Evolutionary conservation across 208 protist genomes (phyloP), one percentile per base, ranked within the genome.

Genomic region (Trypanosomatidae sp.): DNA sequence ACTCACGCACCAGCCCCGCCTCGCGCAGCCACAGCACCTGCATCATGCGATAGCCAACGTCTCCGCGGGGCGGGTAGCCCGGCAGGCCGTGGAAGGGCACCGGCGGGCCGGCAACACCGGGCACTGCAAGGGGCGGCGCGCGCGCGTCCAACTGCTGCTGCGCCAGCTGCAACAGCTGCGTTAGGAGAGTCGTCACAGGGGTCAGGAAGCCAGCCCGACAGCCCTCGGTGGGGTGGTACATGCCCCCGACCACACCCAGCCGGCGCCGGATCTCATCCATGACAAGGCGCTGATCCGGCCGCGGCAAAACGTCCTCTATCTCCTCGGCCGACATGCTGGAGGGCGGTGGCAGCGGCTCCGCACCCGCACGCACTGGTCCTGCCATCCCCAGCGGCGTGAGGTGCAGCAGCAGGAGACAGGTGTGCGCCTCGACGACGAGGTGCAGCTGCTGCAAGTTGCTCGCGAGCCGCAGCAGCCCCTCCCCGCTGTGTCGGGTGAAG

Each of bases 11-110:
- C 36, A 93, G 65, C 4, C 91, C 91, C 58, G 80, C 70, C 79
- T 95, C 91, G 13, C 73, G 79, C 69, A 92, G 64, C 91, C 91
- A 95, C 72, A 92, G 65, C 62, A 86, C 79, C 71, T 90, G 86
- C 85, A 93, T 91, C 64, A 89, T 80, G 56, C 80, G 83, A 60
- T 92, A 91, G 15, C 79, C 71, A 5, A 86, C 62, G 19, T 74
- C 80, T 15, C 74, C 80, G 15, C 83, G 83, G 19, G 76, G 62
- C 17, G 64, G 72, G 62, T 71, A 76, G 5, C 55, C n/a, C 0
- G 91, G 90, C 12, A 95, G 60, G 25, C 87, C 90, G 65, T 90
- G 81, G 30, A 77, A 76, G 12, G 74, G 75, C 62, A 79, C 71
- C 0, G 69, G 73, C n/a, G 73, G 62, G 8, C 52, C 64, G 3